Evolutionary conservation across 164 flowering plant species (phyloP).

Genomic region (Kingdonia uniflora): DNA sequence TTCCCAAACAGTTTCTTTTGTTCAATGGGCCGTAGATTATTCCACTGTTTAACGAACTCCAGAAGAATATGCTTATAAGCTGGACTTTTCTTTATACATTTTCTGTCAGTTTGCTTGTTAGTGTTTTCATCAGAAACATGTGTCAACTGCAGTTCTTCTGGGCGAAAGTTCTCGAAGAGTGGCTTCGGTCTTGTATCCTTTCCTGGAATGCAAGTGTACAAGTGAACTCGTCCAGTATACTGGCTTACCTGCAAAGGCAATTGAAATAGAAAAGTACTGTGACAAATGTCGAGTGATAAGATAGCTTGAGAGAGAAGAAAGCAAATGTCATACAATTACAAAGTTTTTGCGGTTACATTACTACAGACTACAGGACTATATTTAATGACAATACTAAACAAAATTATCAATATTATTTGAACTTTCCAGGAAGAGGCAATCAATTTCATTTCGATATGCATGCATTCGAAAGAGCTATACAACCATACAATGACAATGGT

Average conservation of each 20-base stretch:
- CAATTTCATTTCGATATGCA: no score
- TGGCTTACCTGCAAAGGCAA: conserved; percentile 59
- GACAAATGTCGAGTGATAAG: no score
- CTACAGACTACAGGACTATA: no score
- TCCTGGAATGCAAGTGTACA: conserved; percentile 62
- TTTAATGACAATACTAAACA: no score
- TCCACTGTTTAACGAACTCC: conserved; percentile 64
- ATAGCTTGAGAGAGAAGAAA: no score
- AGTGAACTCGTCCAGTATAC: conserved; percentile 78
- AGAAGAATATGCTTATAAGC: conserved; percentile 29
- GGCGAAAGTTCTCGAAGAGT: conserved; percentile 60
- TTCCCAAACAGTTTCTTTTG: conserved; percentile 56
- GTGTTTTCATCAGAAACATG: conserved; percentile 12
- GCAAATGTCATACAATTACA: no score
- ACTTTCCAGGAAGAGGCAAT: no score
- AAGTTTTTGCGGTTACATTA: no score
- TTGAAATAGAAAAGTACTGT: no score
- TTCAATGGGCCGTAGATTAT: conserved; percentile 54
- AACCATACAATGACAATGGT: no score
- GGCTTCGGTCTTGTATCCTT: conserved; percentile 64
- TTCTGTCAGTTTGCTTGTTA: conserved; percentile 15
- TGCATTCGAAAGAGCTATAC: no score
- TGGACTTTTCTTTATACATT: conserved; percentile 28
- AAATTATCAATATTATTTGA: no score
- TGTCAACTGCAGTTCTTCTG: conserved; percentile 54